These are phyloP conservation scores for Aspergillus cristatus DNA, from an alignment of 495 filamentous ascomycete species.

Conservation along the genomic window DNA sequence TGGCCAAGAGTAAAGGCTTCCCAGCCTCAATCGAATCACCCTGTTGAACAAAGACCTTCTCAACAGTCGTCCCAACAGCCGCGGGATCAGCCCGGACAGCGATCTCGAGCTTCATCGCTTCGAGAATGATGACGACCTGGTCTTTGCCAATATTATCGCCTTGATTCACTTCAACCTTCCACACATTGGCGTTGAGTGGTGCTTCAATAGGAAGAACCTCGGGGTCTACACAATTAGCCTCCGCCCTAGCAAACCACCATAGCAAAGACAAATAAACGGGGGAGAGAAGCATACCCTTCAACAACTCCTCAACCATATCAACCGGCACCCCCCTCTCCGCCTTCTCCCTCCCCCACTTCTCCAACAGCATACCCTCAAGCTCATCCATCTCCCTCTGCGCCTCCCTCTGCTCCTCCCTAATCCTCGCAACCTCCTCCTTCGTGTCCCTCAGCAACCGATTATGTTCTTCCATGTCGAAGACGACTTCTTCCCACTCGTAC, in stretches of 20 bases:
- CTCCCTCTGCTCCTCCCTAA: conserved; percentile 29
- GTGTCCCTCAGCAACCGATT: conserved; percentile 34
- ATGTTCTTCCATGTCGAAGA: conserved; percentile 47
- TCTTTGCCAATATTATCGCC: conserved; percentile 26
- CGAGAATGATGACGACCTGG: conserved; percentile 33
- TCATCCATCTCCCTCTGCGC: conserved; percentile 39
- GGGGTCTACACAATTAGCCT: conserved; percentile 24
- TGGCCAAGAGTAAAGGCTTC: conserved; percentile 21
- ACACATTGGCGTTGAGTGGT: conserved; percentile 47
- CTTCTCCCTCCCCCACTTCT: conserved; percentile 40
- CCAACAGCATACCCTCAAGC: conserved; percentile 33
- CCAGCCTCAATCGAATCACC: conserved; percentile 34
- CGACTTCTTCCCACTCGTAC: conserved; percentile 35
- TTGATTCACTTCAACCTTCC: conserved; percentile 44
- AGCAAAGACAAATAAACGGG: neutral
- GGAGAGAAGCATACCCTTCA: conserved; percentile 22
- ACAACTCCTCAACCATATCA: conserved; percentile 30
- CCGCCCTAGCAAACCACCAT: too few relatives aligned
- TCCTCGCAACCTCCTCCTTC: conserved; percentile 30
- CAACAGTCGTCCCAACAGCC: conserved; percentile 16
- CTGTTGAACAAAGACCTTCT: conserved; percentile 33
- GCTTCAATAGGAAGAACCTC: conserved; percentile 31
- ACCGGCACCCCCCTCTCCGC: conserved; percentile 29
- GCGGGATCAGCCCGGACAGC: conserved; percentile 21
- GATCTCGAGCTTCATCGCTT: conserved; percentile 52